phyloP scores from a whole-genome alignment of 2,329 filamentous ascomycete genomes.

The Claviceps pusilla region DNA sequence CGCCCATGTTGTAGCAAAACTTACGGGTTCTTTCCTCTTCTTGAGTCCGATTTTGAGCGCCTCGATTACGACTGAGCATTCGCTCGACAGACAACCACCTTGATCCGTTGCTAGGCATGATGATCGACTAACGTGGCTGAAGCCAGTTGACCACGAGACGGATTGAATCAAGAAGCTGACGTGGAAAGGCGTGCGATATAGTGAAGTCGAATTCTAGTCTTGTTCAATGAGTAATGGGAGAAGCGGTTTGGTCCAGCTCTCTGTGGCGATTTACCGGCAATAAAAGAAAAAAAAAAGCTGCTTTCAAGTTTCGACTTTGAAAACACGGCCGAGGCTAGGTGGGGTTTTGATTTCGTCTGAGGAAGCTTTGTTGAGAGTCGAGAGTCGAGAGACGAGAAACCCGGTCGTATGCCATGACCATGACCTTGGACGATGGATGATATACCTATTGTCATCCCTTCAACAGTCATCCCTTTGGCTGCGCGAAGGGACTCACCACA shows the following conservation, averaged over 20 bases:
- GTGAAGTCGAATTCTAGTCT: neutral
- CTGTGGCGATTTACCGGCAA: neutral
- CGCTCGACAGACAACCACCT: slow-evolving; percentile 19
- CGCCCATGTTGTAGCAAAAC: slow-evolving; percentile 9
- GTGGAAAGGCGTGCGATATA: neutral
- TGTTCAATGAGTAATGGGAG: neutral
- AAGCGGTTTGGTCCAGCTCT: neutral
- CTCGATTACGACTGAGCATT: slow-evolving; percentile 13
- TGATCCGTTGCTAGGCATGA: slow-evolving; percentile 9
- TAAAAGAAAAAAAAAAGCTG: neutral
- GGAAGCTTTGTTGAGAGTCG: no score
- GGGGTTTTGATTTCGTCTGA: no score
- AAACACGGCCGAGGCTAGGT: neutral
- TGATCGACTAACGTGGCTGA: neutral
- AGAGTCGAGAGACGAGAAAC: no score
- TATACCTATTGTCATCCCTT: no score
- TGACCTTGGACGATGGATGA: neutral
- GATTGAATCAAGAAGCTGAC: neutral
- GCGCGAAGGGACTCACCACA: no score
- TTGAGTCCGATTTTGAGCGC: slow-evolving; percentile 22
- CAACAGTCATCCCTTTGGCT: no score
- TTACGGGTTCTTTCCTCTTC: slow-evolving; percentile 31
- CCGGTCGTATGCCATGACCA: neutral
- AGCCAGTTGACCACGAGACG: neutral
- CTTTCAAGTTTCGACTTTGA: neutral